A percentile compares a stretch with the other conserved stretches of the same genome.
Conservation (phyloP, 306 rosid genomes). For the Trifolium subterraneum region DNA sequence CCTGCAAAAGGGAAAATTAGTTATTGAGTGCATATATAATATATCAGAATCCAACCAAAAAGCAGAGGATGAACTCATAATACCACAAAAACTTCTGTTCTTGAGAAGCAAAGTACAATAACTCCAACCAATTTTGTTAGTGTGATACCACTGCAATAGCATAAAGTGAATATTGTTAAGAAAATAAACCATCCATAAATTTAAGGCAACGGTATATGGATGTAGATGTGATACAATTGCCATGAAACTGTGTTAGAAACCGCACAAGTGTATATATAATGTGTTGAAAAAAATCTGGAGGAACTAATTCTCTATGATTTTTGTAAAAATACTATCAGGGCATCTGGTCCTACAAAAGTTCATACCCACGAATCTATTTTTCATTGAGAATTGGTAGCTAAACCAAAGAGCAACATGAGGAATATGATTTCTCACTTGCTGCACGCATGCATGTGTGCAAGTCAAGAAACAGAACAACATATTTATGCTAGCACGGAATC, state of each 20-base stretch:
- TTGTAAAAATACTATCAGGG: conserved; percentile 17
- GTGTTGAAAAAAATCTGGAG: conserved; percentile 30
- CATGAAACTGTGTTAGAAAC: conserved; percentile 22
- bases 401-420: conserved; percentile 18
- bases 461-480: conserved; percentile 23
- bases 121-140: conserved; percentile 95
- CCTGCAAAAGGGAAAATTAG: conserved; percentile 57
- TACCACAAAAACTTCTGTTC: conserved; percentile 99
- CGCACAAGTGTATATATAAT: conserved; percentile 7
- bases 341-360: not conserved
- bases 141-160: conserved; percentile 84
- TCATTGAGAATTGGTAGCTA: conserved; percentile 22
- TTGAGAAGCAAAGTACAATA: conserved; percentile 92
- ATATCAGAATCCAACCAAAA: conserved; percentile 1
- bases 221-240: conserved; percentile 26
- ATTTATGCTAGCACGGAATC: conserved; percentile 22
- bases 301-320: conserved; percentile 5
- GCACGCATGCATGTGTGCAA: conserved; percentile 19
- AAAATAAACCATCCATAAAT: conserved; percentile 13
- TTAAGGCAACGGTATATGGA: conserved; percentile 21
- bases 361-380: not conserved
- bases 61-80: conserved; percentile 35
- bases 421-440: conserved; percentile 23
- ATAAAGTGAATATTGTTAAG: conserved; percentile 30
- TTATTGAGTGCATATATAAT: not conserved